Evolutionary conservation across 345 rosid genomes (phyloP).

Genomic region (Eucalyptus marginata): DNA sequence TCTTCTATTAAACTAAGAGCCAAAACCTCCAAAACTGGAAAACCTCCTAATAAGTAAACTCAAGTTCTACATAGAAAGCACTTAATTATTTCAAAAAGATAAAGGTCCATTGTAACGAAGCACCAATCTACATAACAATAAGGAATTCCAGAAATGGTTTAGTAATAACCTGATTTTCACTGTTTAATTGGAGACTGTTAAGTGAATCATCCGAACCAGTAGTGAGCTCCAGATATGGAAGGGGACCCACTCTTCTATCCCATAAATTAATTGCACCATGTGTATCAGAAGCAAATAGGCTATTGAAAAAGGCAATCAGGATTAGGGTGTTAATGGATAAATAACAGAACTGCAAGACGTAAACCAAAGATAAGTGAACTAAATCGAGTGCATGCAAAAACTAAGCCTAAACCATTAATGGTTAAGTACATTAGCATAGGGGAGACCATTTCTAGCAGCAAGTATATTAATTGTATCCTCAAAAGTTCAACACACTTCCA

Average conservation of each 20-base stretch:
- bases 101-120: not conserved
- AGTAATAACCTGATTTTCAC: constrained; percentile 62
- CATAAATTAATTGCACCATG: constrained; percentile 58
- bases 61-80: not conserved
- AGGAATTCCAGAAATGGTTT: not conserved
- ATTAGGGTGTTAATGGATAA: not conserved
- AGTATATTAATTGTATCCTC: not conserved
- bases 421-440: not conserved
- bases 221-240: constrained; percentile 64
- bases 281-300: constrained; percentile 73
- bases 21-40: not conserved
- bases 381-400: not conserved
- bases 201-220: constrained; percentile 25
- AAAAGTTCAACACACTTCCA: not conserved
- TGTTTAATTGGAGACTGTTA: constrained; percentile 51
- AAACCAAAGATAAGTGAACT: not conserved
- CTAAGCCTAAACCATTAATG: not conserved
- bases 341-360: not conserved
- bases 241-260: constrained; percentile 62
- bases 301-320: not conserved
- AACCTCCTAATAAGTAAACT: not conserved
- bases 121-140: not conserved
- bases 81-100: not conserved
- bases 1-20: not conserved
- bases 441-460: not conserved